Conservation (phyloP, 2,329 filamentous ascomycete genomes). For the Apiospora phragmitis region DNA sequence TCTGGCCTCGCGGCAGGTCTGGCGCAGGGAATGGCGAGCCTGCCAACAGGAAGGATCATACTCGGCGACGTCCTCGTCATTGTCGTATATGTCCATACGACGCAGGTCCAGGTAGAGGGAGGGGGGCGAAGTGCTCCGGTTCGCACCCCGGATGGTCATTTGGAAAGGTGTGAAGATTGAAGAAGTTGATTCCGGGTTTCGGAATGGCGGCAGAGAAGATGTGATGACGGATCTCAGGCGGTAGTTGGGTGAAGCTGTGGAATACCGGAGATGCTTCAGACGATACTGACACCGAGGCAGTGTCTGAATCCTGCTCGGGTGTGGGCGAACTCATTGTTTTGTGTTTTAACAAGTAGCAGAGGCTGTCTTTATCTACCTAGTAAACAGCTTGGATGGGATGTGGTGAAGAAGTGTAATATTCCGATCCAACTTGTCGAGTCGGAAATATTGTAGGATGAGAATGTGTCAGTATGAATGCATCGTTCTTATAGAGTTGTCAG, state of each 20-base stretch:
- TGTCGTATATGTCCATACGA: constrained; percentile 26
- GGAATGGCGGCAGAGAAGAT: constrained; percentile 30
- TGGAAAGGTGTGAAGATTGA: constrained; percentile 35
- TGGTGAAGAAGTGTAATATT: neutral
- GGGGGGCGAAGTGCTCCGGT: constrained; percentile 29
- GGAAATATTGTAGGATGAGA: neutral
- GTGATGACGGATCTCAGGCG: constrained; percentile 30
- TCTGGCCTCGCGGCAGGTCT: constrained; percentile 29
- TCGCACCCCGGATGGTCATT: constrained; percentile 29
- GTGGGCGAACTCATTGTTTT: constrained; percentile 13
- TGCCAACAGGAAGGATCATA: constrained; percentile 34
- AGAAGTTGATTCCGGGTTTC: constrained; percentile 32
- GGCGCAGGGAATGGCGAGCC: constrained; percentile 23
- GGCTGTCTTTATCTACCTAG: neutral
- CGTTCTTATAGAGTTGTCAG: neutral
- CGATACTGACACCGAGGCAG: neutral
- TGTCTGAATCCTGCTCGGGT: neutral
- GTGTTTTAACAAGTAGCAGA: constrained; percentile 11
- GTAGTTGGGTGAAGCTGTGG: constrained; percentile 25
- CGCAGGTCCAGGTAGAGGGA: constrained; percentile 32
- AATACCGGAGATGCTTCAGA: constrained; percentile 14
- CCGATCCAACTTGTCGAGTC: neutral
- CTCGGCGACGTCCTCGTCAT: constrained; percentile 24
- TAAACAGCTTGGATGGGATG: neutral
- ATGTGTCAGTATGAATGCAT: neutral